These are phyloP conservation scores for Sarocladium strictum DNA, from an alignment of 2,329 filamentous ascomycete species.

Conservation along the genomic window DNA sequence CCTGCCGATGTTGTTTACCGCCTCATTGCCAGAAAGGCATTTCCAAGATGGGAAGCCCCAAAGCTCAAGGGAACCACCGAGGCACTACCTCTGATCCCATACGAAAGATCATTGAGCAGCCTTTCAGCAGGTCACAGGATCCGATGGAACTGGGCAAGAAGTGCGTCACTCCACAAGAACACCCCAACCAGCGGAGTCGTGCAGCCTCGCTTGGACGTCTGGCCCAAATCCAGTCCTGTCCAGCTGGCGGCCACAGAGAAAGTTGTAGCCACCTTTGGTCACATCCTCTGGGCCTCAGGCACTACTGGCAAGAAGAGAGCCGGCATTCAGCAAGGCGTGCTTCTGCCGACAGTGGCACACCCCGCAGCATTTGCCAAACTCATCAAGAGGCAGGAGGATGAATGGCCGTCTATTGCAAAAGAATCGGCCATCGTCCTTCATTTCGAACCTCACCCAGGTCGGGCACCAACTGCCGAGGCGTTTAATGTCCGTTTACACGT, in stretches of 20 bases:
- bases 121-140: neutral
- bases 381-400: slow-evolving; percentile 19
- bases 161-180: neutral
- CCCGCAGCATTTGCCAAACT: slow-evolving; percentile 35
- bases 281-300: slow-evolving; percentile 34
- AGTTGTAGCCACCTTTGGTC: slow-evolving; percentile 36
- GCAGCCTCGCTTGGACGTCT: neutral
- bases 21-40: slow-evolving; percentile 18
- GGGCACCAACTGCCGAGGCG: neutral
- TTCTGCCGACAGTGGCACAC: slow-evolving; percentile 33
- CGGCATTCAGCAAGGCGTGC: neutral
- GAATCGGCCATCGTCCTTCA: slow-evolving; percentile 36
- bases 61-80: no score
- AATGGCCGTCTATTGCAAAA: slow-evolving; percentile 18
- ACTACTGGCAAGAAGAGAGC: neutral
- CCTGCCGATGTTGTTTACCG: slow-evolving; percentile 39
- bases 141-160: neutral
- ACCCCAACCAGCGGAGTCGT: neutral
- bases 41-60: slow-evolving; percentile 18
- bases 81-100: neutral
- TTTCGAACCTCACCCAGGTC: slow-evolving; percentile 32
- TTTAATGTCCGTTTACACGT: slow-evolving; percentile 24
- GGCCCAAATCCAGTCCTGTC: neutral
- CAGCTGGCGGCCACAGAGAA: neutral
- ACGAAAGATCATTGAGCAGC: slow-evolving; percentile 10